These are phyloP conservation scores for Mycena kentingensis DNA, from an alignment of 768 basidiomycete species.

Conservation along the genomic window DNA sequence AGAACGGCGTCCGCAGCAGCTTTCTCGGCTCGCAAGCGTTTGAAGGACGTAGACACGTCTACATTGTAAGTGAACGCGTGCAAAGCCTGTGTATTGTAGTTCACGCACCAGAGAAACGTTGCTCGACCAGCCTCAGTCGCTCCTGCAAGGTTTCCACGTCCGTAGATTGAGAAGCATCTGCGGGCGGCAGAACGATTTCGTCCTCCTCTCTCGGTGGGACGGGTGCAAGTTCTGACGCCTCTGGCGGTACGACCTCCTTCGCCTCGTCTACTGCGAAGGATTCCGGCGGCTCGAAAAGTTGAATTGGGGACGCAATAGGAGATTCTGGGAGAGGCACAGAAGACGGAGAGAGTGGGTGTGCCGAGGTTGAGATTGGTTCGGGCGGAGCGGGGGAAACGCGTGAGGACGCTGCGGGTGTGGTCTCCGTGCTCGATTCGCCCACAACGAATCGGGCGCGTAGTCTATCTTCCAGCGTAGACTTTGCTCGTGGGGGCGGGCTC, in stretches of 20 bases:
- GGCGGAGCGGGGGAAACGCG: constrained; percentile 44
- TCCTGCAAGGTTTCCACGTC: constrained; percentile 64
- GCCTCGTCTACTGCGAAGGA: not conserved
- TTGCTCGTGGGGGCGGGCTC: constrained; percentile 35
- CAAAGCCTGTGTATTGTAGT: not conserved
- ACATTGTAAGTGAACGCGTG: not conserved
- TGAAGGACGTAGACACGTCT: constrained; percentile 83
- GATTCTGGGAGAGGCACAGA: constrained; percentile 48
- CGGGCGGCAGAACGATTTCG: not conserved
- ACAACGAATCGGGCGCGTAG: constrained; percentile 62
- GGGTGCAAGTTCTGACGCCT: not conserved
- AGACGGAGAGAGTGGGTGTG: constrained; percentile 43
- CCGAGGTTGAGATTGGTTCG: constrained; percentile 7
- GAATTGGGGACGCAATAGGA: constrained; percentile 28
- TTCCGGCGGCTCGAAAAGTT: constrained; percentile 11
- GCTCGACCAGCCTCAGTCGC: constrained; percentile 69
- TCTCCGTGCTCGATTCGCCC: constrained; percentile 50
- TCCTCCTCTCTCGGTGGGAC: too few relatives aligned
- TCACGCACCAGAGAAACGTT: constrained; percentile 68
- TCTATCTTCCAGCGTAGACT: constrained; percentile 74
- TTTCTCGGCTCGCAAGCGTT: constrained; percentile 73
- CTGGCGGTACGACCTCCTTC: not conserved
- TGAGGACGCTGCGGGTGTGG: constrained; percentile 43
- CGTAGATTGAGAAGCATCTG: not conserved
- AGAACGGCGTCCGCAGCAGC: constrained; percentile 67